These are phyloP conservation scores for Neonectria coccinea DNA, from an alignment of 2,329 filamentous ascomycete genomes.

Conservation along the genomic window DNA sequence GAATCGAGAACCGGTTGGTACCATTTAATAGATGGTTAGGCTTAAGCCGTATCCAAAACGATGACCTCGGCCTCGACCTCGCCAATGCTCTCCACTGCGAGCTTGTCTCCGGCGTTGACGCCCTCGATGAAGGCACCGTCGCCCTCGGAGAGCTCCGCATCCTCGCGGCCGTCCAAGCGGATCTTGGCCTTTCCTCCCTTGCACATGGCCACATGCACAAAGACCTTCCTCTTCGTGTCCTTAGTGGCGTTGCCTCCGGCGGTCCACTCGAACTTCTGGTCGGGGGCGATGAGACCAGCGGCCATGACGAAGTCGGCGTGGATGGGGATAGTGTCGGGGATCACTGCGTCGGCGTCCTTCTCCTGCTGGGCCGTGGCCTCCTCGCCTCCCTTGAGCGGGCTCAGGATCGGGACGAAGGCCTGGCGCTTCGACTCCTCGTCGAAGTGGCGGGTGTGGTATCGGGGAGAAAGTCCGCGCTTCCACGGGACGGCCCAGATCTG, in stretches of 20 bases:
- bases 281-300: constrained; percentile 77
- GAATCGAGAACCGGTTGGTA: neutral
- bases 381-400: constrained; percentile 75
- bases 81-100: constrained; percentile 75
- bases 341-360: constrained; percentile 68
- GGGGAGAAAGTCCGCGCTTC: constrained; percentile 76
- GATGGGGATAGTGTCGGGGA: constrained; percentile 80
- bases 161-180: constrained; percentile 72
- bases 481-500: constrained; percentile 91
- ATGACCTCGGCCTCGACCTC: constrained; percentile 77
- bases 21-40: constrained; percentile 10
- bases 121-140: constrained; percentile 82
- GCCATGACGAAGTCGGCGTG: constrained; percentile 88
- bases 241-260: constrained; percentile 70
- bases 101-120: constrained; percentile 72
- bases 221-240: constrained; percentile 76
- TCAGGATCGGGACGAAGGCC: constrained; percentile 80
- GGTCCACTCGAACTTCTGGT: constrained; percentile 75
- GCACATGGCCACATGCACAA: constrained; percentile 84
- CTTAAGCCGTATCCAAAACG: constrained; percentile 71
- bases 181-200: constrained; percentile 80
- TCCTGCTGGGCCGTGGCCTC: constrained; percentile 73
- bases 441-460: constrained; percentile 82
- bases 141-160: constrained; percentile 75
- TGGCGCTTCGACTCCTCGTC: constrained; percentile 78